Evolutionary conservation across 2,329 filamentous ascomycete genomes (phyloP).

Genomic region (Raffaelea ambrosiae): DNA sequence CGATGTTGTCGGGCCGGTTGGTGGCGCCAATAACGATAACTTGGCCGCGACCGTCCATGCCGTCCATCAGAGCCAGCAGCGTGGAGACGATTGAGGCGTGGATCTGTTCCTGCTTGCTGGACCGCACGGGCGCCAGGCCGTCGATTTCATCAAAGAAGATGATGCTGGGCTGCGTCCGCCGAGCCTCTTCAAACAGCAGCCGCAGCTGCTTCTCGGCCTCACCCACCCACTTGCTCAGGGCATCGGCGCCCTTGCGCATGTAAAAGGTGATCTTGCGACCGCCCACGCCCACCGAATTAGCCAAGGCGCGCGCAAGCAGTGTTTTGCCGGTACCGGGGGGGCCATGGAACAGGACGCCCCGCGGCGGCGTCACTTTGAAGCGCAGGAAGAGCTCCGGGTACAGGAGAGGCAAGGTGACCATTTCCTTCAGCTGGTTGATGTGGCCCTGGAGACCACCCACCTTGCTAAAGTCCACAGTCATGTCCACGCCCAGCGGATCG

Average conservation of each 20-base stretch:
- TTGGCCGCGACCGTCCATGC: constrained; percentile 96
- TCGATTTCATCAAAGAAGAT: constrained; percentile 99
- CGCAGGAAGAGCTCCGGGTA: constrained; percentile 91
- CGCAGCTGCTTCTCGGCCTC: constrained; percentile 94
- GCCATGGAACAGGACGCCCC: constrained; percentile 93
- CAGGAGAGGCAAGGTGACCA: constrained; percentile 88
- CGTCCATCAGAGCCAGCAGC: constrained; percentile 89
- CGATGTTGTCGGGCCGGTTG: constrained; percentile 91
- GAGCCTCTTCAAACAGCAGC: constrained; percentile 87
- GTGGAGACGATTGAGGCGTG: constrained; percentile 97
- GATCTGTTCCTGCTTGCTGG: constrained; percentile 97
- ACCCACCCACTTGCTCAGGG: constrained; percentile 96
- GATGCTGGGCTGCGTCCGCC: constrained; percentile 93
- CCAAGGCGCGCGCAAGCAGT: constrained; percentile 83
- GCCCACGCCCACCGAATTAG: constrained; percentile 80
- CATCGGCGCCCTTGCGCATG: constrained; percentile 98
- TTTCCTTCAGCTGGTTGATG: constrained; percentile 96
- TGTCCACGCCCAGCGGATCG: constrained; percentile 86
- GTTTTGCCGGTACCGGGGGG: constrained; percentile 98
- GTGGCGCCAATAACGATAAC: constrained; percentile 99
- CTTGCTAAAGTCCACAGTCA: constrained; percentile 87
- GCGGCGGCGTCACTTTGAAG: constrained; percentile 87
- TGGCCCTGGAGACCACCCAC: constrained; percentile 89
- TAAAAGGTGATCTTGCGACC: constrained; percentile 97
- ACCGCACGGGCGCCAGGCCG: constrained; percentile 87